These are phyloP conservation scores for Boletus barrowsii DNA, from an alignment of 768 basidiomycete species.

Conservation along the genomic window DNA sequence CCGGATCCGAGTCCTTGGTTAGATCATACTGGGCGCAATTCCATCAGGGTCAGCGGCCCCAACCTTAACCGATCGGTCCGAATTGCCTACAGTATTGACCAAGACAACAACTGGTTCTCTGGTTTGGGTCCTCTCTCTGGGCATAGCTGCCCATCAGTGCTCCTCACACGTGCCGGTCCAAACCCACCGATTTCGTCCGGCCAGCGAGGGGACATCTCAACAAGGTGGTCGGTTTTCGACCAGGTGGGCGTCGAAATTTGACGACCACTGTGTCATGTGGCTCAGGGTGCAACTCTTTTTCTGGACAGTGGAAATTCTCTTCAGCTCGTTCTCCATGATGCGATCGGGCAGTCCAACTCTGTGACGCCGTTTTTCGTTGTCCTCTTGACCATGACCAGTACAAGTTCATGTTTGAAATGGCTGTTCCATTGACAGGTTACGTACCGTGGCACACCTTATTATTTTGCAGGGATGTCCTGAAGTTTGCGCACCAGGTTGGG, in stretches of 20 bases:
- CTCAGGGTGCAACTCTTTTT: background rate
- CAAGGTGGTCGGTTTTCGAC: background rate
- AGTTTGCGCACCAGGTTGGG: too few species aligned
- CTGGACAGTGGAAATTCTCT: background rate
- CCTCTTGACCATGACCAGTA: too few species aligned
- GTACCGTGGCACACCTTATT: too few species aligned
- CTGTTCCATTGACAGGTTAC: too few species aligned
- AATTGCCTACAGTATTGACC: background rate
- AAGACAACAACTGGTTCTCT: background rate
- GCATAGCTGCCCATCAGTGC: too few species aligned
- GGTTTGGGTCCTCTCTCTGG: background rate
- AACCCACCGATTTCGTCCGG: background rate
- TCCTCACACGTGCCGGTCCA: too few species aligned
- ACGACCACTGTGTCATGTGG: background rate
- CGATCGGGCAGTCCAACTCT: conserved; percentile 2
- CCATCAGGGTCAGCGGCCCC: background rate
- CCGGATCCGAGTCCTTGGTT: too few species aligned
- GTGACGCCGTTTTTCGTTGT: too few species aligned
- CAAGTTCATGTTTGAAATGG: too few species aligned
- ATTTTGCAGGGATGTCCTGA: too few species aligned
- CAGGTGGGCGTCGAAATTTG: background rate
- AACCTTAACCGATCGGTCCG: background rate
- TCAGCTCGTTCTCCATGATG: conserved; percentile 15
- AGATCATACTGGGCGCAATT: background rate
- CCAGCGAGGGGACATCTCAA: background rate